phyloP scores from a whole-genome alignment of 371 early-diverging fungal species.

The Haplosporangium sp. region DNA sequence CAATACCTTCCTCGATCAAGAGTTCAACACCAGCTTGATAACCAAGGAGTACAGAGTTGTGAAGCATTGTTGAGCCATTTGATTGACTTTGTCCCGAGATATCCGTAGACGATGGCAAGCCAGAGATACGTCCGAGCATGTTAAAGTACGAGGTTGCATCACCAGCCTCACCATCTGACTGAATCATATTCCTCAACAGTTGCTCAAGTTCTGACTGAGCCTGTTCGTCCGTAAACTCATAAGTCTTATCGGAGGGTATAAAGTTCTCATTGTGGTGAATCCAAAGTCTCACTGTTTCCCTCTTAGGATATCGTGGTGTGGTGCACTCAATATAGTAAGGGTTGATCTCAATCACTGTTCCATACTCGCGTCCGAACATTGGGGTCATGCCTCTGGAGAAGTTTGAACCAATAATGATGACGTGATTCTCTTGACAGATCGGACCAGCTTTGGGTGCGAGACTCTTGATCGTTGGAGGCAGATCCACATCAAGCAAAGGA shows the following conservation, averaged over 20 bases:
- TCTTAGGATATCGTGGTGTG: slow-evolving; percentile 35
- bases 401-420: slow-evolving; percentile 54
- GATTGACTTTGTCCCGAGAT: slow-evolving; percentile 50
- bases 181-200: slow-evolving; percentile 44
- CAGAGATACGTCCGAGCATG: slow-evolving; percentile 31
- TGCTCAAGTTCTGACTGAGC: slow-evolving; percentile 52
- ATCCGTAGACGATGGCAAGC: slow-evolving; percentile 41
- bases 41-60: slow-evolving; percentile 48
- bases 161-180: slow-evolving; percentile 37
- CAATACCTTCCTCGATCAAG: slow-evolving; percentile 52
- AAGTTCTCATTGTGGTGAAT: slow-evolving; percentile 41
- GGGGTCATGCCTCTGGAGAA: slow-evolving; percentile 52
- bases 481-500: slow-evolving; percentile 25
- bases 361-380: slow-evolving; percentile 50
- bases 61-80: slow-evolving; percentile 51
- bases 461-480: slow-evolving; percentile 43
- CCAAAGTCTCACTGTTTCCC: slow-evolving; percentile 43
- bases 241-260: slow-evolving; percentile 45
- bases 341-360: slow-evolving; percentile 48
- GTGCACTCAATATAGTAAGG: slow-evolving; percentile 54
- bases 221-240: slow-evolving; percentile 51
- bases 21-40: slow-evolving; percentile 47
- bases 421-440: slow-evolving; percentile 55
- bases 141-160: slow-evolving; percentile 32
- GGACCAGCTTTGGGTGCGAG: slow-evolving; percentile 45